Percentiles rank a stretch among this genome's conserved stretches.
phyloP scores from a whole-genome alignment of 2,329 filamentous ascomycete genomes.

The Fusarium hostae region DNA sequence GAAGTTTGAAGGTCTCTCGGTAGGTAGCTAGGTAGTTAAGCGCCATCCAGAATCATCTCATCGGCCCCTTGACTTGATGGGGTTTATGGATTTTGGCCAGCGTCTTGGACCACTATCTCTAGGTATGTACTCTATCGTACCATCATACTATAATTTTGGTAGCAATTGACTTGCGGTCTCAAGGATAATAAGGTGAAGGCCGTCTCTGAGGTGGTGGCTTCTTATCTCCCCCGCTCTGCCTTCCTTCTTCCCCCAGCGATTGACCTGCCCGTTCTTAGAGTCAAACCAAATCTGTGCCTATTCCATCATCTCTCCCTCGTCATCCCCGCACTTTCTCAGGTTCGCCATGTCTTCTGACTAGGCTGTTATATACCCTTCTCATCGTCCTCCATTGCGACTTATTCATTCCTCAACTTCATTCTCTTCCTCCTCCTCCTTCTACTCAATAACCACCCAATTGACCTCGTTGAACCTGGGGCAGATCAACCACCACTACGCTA shows the following conservation, averaged over 20 bases:
- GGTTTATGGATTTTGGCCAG: conserved; percentile 24
- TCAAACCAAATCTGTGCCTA: conserved; percentile 7
- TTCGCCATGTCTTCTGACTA: conserved; percentile 2
- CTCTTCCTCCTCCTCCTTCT: not conserved
- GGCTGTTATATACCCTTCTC: not conserved
- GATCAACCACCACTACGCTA: conserved; percentile 13
- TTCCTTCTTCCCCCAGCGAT: conserved; percentile 5
- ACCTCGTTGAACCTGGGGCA: conserved; percentile 10
- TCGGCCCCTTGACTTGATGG: conserved; percentile 29
- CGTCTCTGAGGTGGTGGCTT: conserved; percentile 20
- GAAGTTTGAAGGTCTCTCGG: not conserved
- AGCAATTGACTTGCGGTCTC: conserved; percentile 9
- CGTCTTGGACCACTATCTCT: not conserved
- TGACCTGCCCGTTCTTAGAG: conserved; percentile 14
- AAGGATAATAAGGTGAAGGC: not conserved
- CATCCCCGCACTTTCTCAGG: conserved; percentile 5
- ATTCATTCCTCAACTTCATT: not conserved
- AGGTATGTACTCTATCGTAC: conserved; percentile 7
- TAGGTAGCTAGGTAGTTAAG: not conserved
- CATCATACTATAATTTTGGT: conserved; percentile 7
- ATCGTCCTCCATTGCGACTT: not conserved
- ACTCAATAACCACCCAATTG: not conserved
- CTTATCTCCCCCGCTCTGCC: conserved; percentile 37
- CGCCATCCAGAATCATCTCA: conserved; percentile 22
- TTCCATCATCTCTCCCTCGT: not conserved